Evolutionary conservation across 2,329 filamentous ascomycete genomes (phyloP).

Genomic region (Alternaria conjuncta): DNA sequence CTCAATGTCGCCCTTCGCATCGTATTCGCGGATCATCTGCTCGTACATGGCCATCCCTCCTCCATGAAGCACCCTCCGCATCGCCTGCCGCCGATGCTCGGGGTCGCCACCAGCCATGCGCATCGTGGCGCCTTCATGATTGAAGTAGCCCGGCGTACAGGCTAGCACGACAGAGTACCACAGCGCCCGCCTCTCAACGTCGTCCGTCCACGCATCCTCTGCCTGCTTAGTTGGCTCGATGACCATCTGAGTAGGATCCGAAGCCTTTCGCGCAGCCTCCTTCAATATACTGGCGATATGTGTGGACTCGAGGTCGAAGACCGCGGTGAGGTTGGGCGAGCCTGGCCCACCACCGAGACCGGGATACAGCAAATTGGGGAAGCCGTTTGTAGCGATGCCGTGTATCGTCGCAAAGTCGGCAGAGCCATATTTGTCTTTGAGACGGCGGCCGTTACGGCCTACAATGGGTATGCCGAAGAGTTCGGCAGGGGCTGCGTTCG

Average conservation of each 20-base stretch:
- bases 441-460: conserved; percentile 52
- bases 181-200: conserved; percentile 6
- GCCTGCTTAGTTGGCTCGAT: conserved; percentile 10
- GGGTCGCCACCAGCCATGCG: not conserved
- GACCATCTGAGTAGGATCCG: not conserved
- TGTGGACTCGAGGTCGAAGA: conserved; percentile 1
- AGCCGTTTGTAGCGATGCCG: conserved; percentile 18
- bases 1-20: conserved; percentile 11
- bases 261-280: not conserved
- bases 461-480: conserved; percentile 40
- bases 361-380: conserved; percentile 24
- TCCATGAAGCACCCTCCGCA: conserved; percentile 8
- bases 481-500: conserved; percentile 26
- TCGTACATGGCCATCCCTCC: conserved; percentile 11
- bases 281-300: conserved; percentile 5
- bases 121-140: conserved; percentile 7
- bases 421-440: conserved; percentile 55
- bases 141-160: conserved; percentile 22
- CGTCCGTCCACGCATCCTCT: conserved; percentile 10
- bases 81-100: not conserved
- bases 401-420: conserved; percentile 55
- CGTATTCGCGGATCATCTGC: conserved; percentile 6
- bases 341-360: not conserved
- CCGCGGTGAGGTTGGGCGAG: not conserved
- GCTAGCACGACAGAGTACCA: conserved; percentile 9